These are phyloP conservation scores for Tuber borchii DNA, from an alignment of 495 filamentous ascomycete genomes.

Conservation along the genomic window DNA sequence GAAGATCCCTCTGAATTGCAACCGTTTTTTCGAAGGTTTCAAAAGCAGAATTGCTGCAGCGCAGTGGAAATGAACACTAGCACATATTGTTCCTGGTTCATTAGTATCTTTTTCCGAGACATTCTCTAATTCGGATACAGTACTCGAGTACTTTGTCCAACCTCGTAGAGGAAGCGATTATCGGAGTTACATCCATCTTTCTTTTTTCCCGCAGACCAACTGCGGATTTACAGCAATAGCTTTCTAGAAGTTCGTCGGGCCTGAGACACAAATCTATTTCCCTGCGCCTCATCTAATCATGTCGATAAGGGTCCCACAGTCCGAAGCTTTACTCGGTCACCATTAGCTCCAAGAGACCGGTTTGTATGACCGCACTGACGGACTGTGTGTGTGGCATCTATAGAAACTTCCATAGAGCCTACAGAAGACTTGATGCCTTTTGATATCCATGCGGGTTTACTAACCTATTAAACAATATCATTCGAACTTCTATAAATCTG, in stretches of 20 bases:
- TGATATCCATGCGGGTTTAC: neutral
- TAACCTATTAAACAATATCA: neutral
- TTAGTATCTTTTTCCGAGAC: neutral
- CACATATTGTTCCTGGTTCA: neutral
- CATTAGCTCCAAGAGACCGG: neutral
- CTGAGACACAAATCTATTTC: neutral
- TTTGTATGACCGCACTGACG: neutral
- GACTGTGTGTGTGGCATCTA: neutral
- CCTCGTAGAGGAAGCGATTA: neutral
- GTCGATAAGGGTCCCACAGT: neutral
- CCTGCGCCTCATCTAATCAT: neutral
- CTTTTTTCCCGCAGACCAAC: neutral
- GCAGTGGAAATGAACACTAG: neutral
- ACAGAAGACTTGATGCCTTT: neutral
- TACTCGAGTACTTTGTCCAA: neutral
- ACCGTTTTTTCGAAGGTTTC: neutral
- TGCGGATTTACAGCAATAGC: neutral
- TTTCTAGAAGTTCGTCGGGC: neutral
- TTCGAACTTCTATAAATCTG: neutral
- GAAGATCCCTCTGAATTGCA: neutral
- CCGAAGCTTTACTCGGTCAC: conserved; percentile 6
- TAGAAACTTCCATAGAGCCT: neutral
- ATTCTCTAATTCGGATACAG: neutral
- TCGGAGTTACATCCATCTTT: neutral
- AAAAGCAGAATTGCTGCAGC: neutral